Evolutionary conservation across 164 flowering plant genomes (phyloP).

Genomic region (Magnolia sinica): DNA sequence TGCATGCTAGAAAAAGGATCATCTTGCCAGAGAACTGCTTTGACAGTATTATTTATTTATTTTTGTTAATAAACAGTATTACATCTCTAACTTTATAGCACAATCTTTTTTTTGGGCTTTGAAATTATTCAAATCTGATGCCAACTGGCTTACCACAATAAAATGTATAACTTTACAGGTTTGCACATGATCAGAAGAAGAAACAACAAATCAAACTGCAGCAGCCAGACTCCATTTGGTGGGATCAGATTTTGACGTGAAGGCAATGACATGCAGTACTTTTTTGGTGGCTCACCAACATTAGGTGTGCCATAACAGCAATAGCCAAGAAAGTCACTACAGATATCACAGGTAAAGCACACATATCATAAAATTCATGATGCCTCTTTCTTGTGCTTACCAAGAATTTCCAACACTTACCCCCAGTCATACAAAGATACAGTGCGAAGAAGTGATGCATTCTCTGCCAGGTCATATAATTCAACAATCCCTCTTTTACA

Average conservation of each 20-base stretch:
- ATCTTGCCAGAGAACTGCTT: no score
- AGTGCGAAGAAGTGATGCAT: constrained; percentile 66
- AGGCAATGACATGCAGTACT: not conserved
- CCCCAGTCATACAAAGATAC: constrained; percentile 97
- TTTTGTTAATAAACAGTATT: no score
- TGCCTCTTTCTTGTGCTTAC: not conserved
- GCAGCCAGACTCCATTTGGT: not conserved
- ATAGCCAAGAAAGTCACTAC: not conserved
- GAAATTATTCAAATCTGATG: no score
- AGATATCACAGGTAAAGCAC: not conserved
- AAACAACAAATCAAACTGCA: not conserved
- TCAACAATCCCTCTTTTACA: constrained; percentile 79
- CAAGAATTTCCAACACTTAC: constrained; percentile 38
- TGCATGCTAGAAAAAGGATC: no score
- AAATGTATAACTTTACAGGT: no score
- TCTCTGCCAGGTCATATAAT: constrained; percentile 76
- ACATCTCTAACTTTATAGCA: no score
- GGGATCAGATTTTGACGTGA: not conserved
- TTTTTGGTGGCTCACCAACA: not conserved
- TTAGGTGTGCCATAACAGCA: not conserved
- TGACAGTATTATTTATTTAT: no score
- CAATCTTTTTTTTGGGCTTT: no score
- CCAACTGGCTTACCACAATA: no score
- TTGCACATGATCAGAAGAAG: no score
- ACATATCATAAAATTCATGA: not conserved